Conservation (phyloP, 768 basidiomycete species). For the Macrolepiota dolichaula region DNA sequence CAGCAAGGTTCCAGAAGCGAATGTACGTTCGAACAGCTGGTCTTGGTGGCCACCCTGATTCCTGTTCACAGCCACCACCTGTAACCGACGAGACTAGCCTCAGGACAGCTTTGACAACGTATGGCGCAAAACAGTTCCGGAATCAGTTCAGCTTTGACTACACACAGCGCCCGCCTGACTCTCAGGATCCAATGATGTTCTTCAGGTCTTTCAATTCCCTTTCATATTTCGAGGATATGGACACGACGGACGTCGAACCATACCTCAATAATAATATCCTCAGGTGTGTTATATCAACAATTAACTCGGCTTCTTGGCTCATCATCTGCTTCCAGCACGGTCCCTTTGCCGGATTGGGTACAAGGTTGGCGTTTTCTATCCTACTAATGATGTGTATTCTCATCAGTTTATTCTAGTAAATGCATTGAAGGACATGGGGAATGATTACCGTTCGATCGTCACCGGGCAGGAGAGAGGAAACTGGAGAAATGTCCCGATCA, state of each 20-base stretch:
- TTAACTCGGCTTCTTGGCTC: background rate
- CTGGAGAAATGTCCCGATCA: background rate
- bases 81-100: background rate
- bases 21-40: background rate
- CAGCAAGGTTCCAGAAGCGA: background rate
- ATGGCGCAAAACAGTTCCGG: background rate
- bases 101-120: background rate
- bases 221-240: background rate
- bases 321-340: background rate
- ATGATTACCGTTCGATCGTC: background rate
- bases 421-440: background rate
- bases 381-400: too few species aligned
- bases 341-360: background rate
- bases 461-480: background rate
- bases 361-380: background rate
- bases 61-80: background rate
- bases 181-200: background rate
- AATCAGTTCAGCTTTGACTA: background rate
- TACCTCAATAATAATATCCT: background rate
- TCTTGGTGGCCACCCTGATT: background rate
- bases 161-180: background rate
- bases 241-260: background rate
- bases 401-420: background rate
- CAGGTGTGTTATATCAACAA: background rate
- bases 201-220: background rate